Conservation (phyloP, 148 eudicot species). For the Rhododendron kiyosumense region DNA sequence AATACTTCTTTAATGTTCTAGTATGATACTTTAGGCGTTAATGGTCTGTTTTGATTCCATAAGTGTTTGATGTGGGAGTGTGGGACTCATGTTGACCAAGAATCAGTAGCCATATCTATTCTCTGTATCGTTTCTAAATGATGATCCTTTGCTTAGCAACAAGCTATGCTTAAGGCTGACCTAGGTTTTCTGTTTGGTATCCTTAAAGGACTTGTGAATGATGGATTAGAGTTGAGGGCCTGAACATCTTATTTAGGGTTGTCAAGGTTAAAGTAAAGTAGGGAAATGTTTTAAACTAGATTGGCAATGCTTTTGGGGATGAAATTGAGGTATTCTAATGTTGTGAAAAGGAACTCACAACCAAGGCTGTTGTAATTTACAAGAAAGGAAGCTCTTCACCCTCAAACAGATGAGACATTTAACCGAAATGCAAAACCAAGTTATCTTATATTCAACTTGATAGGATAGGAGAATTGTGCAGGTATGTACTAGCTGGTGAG, state of each 20-base stretch:
- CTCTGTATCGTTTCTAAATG: background rate
- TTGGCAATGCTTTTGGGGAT: background rate
- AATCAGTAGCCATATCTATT: background rate
- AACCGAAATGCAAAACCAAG: background rate
- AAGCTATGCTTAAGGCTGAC: constrained; percentile 1
- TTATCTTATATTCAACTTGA: background rate
- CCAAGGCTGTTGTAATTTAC: background rate
- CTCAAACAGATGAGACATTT: background rate
- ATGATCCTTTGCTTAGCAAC: background rate
- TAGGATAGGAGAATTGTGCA: background rate
- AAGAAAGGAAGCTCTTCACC: background rate
- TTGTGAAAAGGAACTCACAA: background rate
- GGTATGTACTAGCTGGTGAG: background rate
- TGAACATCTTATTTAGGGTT: background rate
- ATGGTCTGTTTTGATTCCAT: background rate
- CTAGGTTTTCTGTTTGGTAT: background rate
- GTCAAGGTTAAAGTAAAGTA: background rate
- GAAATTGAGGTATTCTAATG: background rate
- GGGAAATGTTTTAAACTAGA: background rate
- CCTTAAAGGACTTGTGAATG: background rate
- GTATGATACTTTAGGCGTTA: background rate
- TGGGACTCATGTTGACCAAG: background rate
- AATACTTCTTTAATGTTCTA: constrained; percentile 2
- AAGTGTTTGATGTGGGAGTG: background rate
- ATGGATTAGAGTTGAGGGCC: background rate